Base-by-base conservation (phyloP, 225 moss, liverwort and hornwort species). In the Physcomitrium patens region DNA sequence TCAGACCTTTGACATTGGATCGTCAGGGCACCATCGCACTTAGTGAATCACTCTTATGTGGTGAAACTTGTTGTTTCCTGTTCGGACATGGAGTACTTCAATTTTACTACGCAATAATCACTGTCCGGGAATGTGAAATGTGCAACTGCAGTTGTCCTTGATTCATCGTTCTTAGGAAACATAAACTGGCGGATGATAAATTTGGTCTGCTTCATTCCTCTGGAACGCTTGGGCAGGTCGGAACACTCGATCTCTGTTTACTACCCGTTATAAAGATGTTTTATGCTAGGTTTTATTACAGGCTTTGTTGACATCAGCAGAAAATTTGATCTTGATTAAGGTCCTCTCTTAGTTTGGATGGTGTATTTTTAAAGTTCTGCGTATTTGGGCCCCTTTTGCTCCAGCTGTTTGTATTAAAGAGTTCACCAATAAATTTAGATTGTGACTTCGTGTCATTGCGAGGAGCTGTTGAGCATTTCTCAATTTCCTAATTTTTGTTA, bases 201-300 rank as follows among this genome's bases (percentile, higher is more conserved):
- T 84, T 89, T 66, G 77, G 80, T 17, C 77, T 89, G 18, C 81
- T 89, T 62, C 86, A 82, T 71, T 84, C 89, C 28, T 89, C 89
- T 15, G 86, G 83, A 74, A 89, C 89, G 18, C 86, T 86, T 72
- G 89, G 89, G 72, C 83, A 89, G 86, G 89, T 89, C 44, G 67
- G 65, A 58, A 8, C 49, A 23, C 12, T 10, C n/a, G 47, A 8
- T 22, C 3, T 49, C 62, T 43, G 20, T 28, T 53, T 10, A 3
- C 24, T 9, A 26, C 2, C 49, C 42, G 37, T 54, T 63, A 11
- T 26, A 20, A 14, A 43, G 41, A 58, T 57, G 10, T 60, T 57
- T 23, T 5, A 5, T 37, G 31, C 1, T 37, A 37, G 31, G 4
- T 37, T 37, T 37, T 37, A 37, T 37, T 37, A 37, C 31, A 37